Evolutionary conservation across 495 filamentous ascomycete species (phyloP).

Genomic region (Polyplosphaeria fusca): DNA sequence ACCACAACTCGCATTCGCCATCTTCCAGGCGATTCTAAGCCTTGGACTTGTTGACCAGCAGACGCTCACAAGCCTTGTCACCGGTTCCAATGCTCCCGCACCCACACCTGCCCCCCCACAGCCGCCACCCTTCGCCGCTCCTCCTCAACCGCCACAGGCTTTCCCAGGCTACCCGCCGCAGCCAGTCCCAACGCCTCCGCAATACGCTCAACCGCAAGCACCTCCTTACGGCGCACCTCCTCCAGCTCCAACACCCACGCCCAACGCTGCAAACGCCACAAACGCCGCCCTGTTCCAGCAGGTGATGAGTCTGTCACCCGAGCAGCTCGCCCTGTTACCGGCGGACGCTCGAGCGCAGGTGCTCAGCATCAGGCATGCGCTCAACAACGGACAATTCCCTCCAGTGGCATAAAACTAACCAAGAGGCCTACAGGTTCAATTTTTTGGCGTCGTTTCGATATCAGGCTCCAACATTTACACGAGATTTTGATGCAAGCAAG

Average conservation of each 20-base stretch:
- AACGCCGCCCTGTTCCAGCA: conserved; percentile 43
- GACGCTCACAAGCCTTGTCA: conserved; percentile 56
- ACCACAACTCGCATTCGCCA: conserved; percentile 89
- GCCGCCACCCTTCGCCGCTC: conserved; percentile 26
- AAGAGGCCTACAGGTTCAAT: no score
- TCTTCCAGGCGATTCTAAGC: conserved; percentile 90
- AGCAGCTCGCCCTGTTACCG: conserved; percentile 70
- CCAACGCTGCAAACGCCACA: not conserved
- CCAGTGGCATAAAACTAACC: no score
- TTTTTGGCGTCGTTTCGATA: no score
- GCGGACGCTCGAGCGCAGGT: conserved; percentile 72
- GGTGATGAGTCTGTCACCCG: conserved; percentile 72
- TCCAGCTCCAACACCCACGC: conserved; percentile 21
- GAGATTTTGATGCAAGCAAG: no score
- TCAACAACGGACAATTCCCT: no score
- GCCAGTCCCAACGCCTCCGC: conserved; percentile 54
- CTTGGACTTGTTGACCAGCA: conserved; percentile 83
- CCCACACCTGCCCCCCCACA: conserved; percentile 33
- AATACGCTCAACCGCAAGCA: conserved; percentile 48
- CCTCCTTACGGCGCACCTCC: not conserved
- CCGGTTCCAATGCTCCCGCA: conserved; percentile 45
- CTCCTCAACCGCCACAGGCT: conserved; percentile 32
- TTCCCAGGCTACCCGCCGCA: conserved; percentile 27
- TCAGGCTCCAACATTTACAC: no score
- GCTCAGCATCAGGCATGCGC: conserved; percentile 61